Conservation (phyloP, 1,284 basidiomycete species). For the Heterobasidion annosum region DNA sequence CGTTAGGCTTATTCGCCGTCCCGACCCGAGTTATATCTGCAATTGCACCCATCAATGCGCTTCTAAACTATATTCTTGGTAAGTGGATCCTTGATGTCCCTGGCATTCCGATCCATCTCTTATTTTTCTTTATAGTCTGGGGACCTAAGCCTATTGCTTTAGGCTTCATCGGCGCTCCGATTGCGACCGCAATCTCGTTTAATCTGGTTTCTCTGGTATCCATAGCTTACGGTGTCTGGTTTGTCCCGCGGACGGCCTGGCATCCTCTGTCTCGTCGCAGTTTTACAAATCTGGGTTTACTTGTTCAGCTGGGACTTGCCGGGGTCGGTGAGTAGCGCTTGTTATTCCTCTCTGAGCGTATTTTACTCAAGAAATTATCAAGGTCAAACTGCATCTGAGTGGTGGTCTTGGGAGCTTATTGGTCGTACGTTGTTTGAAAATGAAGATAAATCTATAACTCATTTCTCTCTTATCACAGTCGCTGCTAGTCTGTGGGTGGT, state of each 20-base stretch:
- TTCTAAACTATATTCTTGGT: slow-evolving; percentile 82
- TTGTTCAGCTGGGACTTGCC: slow-evolving; percentile 69
- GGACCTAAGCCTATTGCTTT: slow-evolving; percentile 70
- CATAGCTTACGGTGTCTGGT: slow-evolving; percentile 66
- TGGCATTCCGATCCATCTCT: slow-evolving; percentile 1
- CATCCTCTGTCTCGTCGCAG: slow-evolving; percentile 62
- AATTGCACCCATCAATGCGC: slow-evolving; percentile 80
- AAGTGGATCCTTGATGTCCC: slow-evolving; percentile 7
- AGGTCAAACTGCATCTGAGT: slow-evolving; percentile 65
- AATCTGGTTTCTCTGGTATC: slow-evolving; percentile 73
- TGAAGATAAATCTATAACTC: neutral
- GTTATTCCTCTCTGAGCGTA: neutral
- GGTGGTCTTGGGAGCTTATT: slow-evolving; percentile 89
- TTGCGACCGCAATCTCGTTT: slow-evolving; percentile 85
- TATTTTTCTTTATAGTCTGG: slow-evolving; percentile 50
- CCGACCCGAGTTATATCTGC: slow-evolving; percentile 83
- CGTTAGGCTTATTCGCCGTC: slow-evolving; percentile 68
- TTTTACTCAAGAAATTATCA: neutral
- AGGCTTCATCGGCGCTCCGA: slow-evolving; percentile 90
- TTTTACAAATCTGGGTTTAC: slow-evolving; percentile 66
- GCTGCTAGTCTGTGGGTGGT: slow-evolving; percentile 48
- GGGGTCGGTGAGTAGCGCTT: slow-evolving; percentile 46
- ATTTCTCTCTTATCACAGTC: slow-evolving; percentile 22
- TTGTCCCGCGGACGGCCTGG: slow-evolving; percentile 78
- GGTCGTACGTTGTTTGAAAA: slow-evolving; percentile 28